These are phyloP conservation scores for Trichoderma aggressivum DNA, from an alignment of 2,329 filamentous ascomycete genomes.

Conservation along the genomic window DNA sequence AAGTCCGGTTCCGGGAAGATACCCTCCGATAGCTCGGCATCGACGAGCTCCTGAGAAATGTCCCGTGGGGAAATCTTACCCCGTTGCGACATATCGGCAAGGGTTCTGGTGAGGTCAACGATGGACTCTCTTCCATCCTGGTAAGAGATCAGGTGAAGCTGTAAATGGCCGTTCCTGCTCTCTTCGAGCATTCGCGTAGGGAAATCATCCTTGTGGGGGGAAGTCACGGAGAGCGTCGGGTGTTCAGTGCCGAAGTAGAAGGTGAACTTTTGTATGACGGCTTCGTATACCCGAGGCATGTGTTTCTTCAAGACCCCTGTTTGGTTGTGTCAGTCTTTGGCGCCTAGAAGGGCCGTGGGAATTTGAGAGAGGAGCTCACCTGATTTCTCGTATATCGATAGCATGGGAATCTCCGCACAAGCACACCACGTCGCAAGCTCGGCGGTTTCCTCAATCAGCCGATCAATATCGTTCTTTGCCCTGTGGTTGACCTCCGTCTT, in stretches of 20 bases:
- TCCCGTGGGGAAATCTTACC: constrained; percentile 78
- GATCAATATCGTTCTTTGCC: constrained; percentile 72
- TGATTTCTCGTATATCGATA: constrained; percentile 90
- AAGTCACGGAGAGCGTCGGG: constrained; percentile 61
- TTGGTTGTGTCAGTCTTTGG: neutral
- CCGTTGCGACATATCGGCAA: constrained; percentile 91
- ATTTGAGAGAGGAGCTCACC: constrained; percentile 51
- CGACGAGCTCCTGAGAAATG: constrained; percentile 80
- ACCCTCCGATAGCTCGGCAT: constrained; percentile 76
- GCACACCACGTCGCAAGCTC: constrained; percentile 93
- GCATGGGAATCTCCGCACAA: constrained; percentile 77
- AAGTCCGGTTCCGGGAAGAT: constrained; percentile 89
- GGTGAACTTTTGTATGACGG: constrained; percentile 73
- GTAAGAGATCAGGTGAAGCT: constrained; percentile 75
- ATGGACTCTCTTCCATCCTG: constrained; percentile 91
- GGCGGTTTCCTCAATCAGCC: constrained; percentile 82
- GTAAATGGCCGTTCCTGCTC: constrained; percentile 42
- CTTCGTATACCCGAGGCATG: constrained; percentile 77
- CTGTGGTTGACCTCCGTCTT: constrained; percentile 67
- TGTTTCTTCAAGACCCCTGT: constrained; percentile 80
- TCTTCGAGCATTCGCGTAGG: constrained; percentile 28
- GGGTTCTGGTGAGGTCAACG: constrained; percentile 90
- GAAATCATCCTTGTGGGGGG: constrained; percentile 41
- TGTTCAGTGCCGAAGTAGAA: constrained; percentile 80
- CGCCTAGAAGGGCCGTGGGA: neutral